Base-by-base conservation (phyloP, 2,329 filamentous ascomycete genomes). In the Scedosporium dehoogii region DNA sequence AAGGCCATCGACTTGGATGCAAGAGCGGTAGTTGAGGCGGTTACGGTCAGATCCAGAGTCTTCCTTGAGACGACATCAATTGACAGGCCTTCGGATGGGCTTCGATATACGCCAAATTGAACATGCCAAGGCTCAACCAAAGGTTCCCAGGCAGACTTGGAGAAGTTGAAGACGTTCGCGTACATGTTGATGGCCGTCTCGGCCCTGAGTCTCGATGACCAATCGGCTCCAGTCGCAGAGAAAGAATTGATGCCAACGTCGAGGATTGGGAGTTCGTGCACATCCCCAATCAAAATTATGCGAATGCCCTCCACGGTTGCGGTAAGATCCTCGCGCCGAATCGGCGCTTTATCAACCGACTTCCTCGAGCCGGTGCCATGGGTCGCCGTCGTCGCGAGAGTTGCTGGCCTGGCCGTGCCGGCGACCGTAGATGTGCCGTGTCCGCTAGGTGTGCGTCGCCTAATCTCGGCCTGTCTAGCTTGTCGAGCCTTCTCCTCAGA, bases 111-210 rank as follows among this genome's bases (percentile, higher is more conserved):
- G 65, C 96, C 91, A 67, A 99, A 86, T 2, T 92, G 92, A n/a
- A 97, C 81, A 67, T 93, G 87, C 94, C 94, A 99, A 6, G 96
- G 96, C 72, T 99, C 94, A 27, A 99, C 85, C 41, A 99, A 77
- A 3, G 94, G 94, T 73, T 99, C 94, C 94, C 94, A 99, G 3
- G 92, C 91, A 0, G 94, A 99, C 73, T 99, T 99, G 14, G 94
- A 94, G 75, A 99, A 99, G 74, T 99, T 99, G 80, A 96, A 99
- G 27, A 99, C 88, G 69, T 97, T 99, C 68, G 96, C 85, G 73
- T 96, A 96, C 66, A 93, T 91, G 65, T 97, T 91, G 58, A 99
- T 87, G n/a, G 85, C 89, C 0, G 91, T 90, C 70, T 97, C 91
- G 0, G 91, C 93, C 69, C 87, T 92, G 73, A 99, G 81, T 23